Percentiles rank a stretch among this genome's conserved stretches.
Evolutionary conservation across 2,329 filamentous ascomycete genomes (phyloP).

Genomic region (Cercospora citrullina): DNA sequence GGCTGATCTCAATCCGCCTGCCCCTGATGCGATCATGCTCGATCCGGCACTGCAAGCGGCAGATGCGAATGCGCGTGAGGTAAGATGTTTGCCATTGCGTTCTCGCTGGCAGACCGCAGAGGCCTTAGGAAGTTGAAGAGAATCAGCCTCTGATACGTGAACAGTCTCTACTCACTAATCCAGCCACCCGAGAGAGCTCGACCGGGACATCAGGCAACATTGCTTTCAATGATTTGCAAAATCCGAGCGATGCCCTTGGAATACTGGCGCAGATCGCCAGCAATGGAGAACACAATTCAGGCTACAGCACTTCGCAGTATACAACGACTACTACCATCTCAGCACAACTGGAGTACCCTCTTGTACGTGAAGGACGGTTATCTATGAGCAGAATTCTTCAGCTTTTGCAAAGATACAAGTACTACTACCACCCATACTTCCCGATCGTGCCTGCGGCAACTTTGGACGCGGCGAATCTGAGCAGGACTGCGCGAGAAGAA

Average conservation of each 20-base stretch:
- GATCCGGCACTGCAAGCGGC: conserved; percentile 37
- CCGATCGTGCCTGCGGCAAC: conserved; percentile 64
- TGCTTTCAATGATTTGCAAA: conserved; percentile 48
- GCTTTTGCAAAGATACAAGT: conserved; percentile 60
- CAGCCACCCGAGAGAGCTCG: conserved; percentile 34
- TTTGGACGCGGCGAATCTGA: conserved; percentile 56
- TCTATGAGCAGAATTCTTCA: conserved; percentile 52
- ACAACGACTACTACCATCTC: background rate
- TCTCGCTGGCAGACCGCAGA: background rate
- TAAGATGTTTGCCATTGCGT: background rate
- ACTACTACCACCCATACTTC: conserved; percentile 69
- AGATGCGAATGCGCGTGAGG: conserved; percentile 24
- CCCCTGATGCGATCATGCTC: conserved; percentile 31
- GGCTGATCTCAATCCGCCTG: conserved; percentile 24
- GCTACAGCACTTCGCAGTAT: conserved; percentile 8
- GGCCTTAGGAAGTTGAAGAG: background rate
- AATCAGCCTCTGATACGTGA: conserved; percentile 10
- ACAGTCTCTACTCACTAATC: conserved; percentile 17
- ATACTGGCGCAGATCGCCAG: conserved; percentile 51
- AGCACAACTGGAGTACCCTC: conserved; percentile 44
- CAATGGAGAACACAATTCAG: conserved; percentile 31
- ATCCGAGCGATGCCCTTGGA: conserved; percentile 51
- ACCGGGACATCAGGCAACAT: conserved; percentile 35
- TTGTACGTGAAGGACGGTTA: conserved; percentile 46
- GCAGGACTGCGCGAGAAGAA: conserved; percentile 60